Evolutionary conservation across 1,139 yeast species (phyloP).

Genomic region (Suhomyces taliae): DNA sequence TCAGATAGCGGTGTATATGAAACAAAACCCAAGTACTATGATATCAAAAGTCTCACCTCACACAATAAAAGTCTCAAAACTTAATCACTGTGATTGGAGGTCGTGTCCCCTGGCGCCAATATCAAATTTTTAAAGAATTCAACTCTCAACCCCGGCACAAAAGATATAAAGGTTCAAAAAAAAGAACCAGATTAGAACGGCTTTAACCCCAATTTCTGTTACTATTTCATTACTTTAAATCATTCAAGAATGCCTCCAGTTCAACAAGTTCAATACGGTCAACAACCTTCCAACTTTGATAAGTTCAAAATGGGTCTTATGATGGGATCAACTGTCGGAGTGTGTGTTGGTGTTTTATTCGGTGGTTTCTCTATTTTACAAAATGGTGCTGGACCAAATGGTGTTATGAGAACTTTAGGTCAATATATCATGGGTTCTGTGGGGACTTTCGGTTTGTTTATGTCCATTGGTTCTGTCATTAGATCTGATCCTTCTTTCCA

Average conservation of each 20-base stretch:
- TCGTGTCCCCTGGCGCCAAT: constrained; percentile 7
- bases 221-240: not conserved
- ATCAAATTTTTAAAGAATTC: not conserved
- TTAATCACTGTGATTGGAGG: constrained; percentile 2
- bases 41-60: no score
- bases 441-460: constrained; percentile 92
- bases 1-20: no score
- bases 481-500: constrained; percentile 66
- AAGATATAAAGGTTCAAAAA: not conserved
- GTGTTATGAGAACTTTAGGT: constrained; percentile 93
- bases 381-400: constrained; percentile 98
- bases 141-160: no score
- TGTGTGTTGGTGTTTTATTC: constrained; percentile 90
- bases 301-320: constrained; percentile 97
- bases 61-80: not conserved
- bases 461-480: constrained; percentile 93
- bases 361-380: constrained; percentile 92
- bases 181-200: not conserved
- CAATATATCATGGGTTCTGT: constrained; percentile 97
- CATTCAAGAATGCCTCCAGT: constrained; percentile 73
- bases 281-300: constrained; percentile 87
- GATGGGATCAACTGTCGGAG: constrained; percentile 97
- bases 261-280: constrained; percentile 70
- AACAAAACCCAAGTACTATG: no score
- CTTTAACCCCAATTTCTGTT: not conserved